phyloP scores from a whole-genome alignment of 2,329 filamentous ascomycete species.

The Immersiporthe knoxdaviesiana region DNA sequence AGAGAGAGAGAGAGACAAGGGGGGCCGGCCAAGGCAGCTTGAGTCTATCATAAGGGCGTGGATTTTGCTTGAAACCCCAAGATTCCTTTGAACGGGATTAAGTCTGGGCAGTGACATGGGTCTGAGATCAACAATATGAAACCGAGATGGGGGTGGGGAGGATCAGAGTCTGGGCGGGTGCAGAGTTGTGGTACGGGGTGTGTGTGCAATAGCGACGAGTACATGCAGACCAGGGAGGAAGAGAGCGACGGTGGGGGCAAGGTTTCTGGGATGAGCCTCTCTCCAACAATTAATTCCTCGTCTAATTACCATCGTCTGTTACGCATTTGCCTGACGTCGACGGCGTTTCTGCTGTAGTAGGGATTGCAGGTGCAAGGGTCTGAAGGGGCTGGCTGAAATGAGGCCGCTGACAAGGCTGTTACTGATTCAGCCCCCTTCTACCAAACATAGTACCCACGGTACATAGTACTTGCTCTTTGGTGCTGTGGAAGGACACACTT shows the following conservation, averaged over 20 bases:
- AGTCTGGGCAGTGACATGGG: constrained; percentile 8
- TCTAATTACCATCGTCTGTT: constrained; percentile 3
- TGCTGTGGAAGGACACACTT: no score
- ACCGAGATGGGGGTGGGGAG: constrained; percentile 1
- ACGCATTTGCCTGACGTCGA: neutral
- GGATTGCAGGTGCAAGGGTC: neutral
- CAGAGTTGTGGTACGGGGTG: neutral
- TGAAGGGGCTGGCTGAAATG: neutral
- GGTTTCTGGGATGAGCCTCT: neutral
- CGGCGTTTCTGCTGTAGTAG: neutral
- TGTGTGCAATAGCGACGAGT: neutral
- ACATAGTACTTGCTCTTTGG: no score
- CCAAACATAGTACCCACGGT: no score
- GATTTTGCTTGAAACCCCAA: constrained; percentile 9
- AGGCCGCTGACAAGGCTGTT: neutral
- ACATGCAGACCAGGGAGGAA: neutral
- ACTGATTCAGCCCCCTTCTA: neutral
- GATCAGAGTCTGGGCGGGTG: neutral
- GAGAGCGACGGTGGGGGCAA: neutral
- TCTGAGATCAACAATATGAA: constrained; percentile 8
- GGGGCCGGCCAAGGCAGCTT: neutral
- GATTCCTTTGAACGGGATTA: constrained; percentile 13
- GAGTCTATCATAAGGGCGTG: constrained; percentile 20
- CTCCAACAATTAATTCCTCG: neutral
- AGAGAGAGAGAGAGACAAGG: neutral